Evolutionary conservation across 75 land plant genomes (phyloP).

Genomic region (Pinus tabuliformis): DNA sequence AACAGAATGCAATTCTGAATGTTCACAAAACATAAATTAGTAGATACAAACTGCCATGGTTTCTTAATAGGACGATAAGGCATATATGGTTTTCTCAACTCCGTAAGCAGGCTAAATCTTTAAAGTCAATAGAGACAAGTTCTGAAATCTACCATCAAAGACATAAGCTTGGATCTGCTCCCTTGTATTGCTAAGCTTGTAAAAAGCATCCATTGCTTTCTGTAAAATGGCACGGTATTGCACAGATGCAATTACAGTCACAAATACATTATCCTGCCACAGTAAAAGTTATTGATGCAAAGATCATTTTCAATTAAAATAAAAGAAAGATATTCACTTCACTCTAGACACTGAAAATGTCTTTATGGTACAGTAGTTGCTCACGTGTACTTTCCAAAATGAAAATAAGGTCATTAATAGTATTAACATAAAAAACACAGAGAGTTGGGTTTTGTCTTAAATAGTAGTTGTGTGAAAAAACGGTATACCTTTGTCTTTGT

Average conservation of each 20-base stretch:
- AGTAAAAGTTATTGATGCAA: neutral
- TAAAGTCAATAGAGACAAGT: neutral
- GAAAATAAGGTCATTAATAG: no score
- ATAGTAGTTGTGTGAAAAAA: neutral
- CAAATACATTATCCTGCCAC: slow-evolving; percentile 64
- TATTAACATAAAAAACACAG: no score
- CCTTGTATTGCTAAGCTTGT: slow-evolving; percentile 56
- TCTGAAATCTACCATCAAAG: slow-evolving; percentile 47
- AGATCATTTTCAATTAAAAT: neutral
- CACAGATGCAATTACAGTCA: slow-evolving; percentile 55
- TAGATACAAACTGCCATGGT: neutral
- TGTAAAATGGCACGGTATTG: slow-evolving; percentile 56
- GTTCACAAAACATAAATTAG: neutral
- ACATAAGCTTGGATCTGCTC: slow-evolving; percentile 65
- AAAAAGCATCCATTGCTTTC: slow-evolving; percentile 62
- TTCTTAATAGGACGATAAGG: neutral
- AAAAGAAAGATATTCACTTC: neutral
- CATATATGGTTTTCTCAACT: neutral
- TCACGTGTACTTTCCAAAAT: no score
- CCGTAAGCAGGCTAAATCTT: neutral
- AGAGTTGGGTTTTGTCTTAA: no score
- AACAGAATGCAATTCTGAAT: neutral
- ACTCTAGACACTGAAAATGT: neutral
- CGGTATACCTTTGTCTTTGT: slow-evolving; percentile 59
- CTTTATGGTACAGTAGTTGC: no score